Conservation (phyloP, 768 basidiomycete species). For the Baorangia bicolor region DNA sequence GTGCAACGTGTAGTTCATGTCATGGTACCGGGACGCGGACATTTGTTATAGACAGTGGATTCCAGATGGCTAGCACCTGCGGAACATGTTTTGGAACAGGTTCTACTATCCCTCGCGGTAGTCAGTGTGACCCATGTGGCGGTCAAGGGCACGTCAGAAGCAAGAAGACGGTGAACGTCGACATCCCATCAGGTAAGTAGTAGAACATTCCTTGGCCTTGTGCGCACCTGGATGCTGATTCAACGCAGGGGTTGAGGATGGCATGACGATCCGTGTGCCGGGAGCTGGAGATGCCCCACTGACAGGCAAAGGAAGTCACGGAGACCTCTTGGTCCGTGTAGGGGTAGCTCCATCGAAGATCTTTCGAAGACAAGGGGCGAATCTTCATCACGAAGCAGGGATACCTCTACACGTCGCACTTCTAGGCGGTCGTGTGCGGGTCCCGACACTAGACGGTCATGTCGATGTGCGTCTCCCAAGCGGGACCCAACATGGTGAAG, state of each 20-base stretch:
- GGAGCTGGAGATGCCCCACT: slow-evolving; percentile 83
- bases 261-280: slow-evolving; percentile 84
- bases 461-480: slow-evolving; percentile 90
- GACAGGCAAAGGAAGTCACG: slow-evolving; percentile 70
- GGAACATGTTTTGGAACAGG: slow-evolving; percentile 79
- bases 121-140: slow-evolving; percentile 76
- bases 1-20: slow-evolving; percentile 76
- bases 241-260: slow-evolving; percentile 83
- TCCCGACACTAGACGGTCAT: slow-evolving; percentile 94
- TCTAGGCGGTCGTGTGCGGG: slow-evolving; percentile 88
- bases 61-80: slow-evolving; percentile 96
- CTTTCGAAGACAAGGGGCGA: slow-evolving; percentile 89
- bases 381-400: slow-evolving; percentile 85
- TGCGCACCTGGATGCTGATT: slow-evolving; percentile 8
- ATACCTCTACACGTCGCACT: slow-evolving; percentile 91
- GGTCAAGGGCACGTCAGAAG: slow-evolving; percentile 88
- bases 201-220: not conserved
- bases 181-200: slow-evolving; percentile 79
- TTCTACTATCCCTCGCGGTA: slow-evolving; percentile 70
- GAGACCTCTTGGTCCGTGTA: slow-evolving; percentile 86
- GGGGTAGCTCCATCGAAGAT: slow-evolving; percentile 78
- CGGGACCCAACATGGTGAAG: slow-evolving; percentile 96
- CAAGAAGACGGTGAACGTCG: slow-evolving; percentile 73
- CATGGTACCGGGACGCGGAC: slow-evolving; percentile 85
- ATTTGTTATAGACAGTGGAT: slow-evolving; percentile 88